A percentile compares a stretch with the other conserved stretches of the same genome.
These are phyloP conservation scores for Neonectria punicea DNA, from an alignment of 2,329 filamentous ascomycete species.

Conservation along the genomic window DNA sequence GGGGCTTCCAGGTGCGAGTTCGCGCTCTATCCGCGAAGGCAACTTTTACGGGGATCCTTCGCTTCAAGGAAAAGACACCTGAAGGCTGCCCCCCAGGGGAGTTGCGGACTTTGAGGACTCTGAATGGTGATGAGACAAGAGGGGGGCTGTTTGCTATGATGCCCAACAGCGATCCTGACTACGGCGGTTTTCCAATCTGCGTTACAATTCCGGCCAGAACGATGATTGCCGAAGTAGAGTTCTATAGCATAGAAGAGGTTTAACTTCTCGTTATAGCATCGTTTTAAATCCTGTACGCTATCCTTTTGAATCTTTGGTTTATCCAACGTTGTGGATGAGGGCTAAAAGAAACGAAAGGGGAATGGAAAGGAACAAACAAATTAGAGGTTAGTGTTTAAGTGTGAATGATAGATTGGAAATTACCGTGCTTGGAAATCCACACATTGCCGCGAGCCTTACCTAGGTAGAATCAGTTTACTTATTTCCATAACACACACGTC, in stretches of 20 bases:
- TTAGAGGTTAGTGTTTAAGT: too few relatives aligned
- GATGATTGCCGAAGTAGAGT: constrained; percentile 52
- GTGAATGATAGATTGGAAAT: too few relatives aligned
- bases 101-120: constrained; percentile 4
- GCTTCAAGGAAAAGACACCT: neutral
- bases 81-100: neutral
- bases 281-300: too few relatives aligned
- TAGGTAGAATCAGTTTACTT: too few relatives aligned
- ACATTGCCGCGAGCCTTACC: too few relatives aligned
- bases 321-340: too few relatives aligned
- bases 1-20: constrained; percentile 19
- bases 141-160: constrained; percentile 18
- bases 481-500: too few relatives aligned
- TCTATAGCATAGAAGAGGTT: constrained; percentile 34
- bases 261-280: too few relatives aligned
- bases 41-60: constrained; percentile 19
- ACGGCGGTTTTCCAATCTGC: constrained; percentile 62
- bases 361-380: too few relatives aligned
- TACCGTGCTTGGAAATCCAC: too few relatives aligned
- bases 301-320: too few relatives aligned
- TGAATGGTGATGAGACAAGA: constrained; percentile 31
- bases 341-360: too few relatives aligned
- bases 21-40: neutral
- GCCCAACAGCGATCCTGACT: constrained; percentile 59
- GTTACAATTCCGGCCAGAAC: constrained; percentile 62